These are phyloP conservation scores for Dimocarpus longan DNA, from an alignment of 345 rosid genomes.

Conservation along the genomic window DNA sequence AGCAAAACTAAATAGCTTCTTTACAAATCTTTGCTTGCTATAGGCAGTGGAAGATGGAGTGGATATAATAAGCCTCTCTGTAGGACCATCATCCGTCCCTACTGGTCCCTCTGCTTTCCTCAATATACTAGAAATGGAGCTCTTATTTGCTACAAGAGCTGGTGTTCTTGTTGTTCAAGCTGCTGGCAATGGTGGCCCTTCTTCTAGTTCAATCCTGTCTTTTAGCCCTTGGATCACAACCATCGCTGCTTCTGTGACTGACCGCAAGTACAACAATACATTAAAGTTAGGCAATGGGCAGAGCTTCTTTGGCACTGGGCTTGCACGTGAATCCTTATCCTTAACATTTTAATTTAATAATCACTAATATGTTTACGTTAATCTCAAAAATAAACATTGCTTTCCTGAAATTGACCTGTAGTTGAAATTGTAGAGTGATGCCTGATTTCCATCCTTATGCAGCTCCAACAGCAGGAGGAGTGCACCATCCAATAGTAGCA, in stretches of 20 bases:
- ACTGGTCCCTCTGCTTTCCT: conserved; percentile 50
- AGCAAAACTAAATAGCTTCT: background rate
- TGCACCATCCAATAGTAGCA: conserved; percentile 35
- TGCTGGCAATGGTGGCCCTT: conserved; percentile 54
- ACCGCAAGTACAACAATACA: conserved; percentile 40
- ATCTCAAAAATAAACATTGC: conserved; percentile 6
- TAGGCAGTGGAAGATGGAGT: conserved; percentile 62
- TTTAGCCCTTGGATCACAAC: conserved; percentile 59
- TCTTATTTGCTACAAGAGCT: conserved; percentile 49
- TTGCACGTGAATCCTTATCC: conserved; percentile 39
- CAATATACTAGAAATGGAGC: conserved; percentile 45
- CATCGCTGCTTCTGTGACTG: conserved; percentile 51
- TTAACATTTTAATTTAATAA: background rate
- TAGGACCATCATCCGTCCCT: conserved; percentile 49
- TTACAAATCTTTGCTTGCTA: conserved; percentile 8
- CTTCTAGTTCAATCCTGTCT: conserved; percentile 49
- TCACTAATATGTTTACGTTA: background rate
- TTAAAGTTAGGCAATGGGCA: conserved; percentile 41
- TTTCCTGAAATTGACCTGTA: background rate
- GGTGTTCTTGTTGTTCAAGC: conserved; percentile 56
- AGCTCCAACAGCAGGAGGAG: conserved; percentile 48
- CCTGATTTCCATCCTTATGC: conserved; percentile 10
- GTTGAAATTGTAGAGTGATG: background rate
- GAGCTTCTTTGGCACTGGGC: conserved; percentile 42
- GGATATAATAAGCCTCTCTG: conserved; percentile 43